phyloP scores from a whole-genome alignment of 345 rosid genomes.

The Melaleuca quinquenervia region DNA sequence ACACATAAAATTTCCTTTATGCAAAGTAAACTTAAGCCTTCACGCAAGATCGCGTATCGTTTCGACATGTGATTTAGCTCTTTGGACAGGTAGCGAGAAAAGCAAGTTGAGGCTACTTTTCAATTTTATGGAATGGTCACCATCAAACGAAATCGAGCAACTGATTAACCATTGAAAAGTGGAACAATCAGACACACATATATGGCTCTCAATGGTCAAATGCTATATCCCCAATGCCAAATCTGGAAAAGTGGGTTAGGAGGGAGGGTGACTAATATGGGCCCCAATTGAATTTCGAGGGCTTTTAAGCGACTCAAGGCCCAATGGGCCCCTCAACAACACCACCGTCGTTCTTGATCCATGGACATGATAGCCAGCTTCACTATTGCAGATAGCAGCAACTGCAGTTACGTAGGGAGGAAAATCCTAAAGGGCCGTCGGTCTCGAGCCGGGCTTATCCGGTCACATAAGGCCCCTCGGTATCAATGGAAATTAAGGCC shows the following conservation, averaged over 20 bases:
- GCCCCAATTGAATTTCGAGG: background rate
- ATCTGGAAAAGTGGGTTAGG: background rate
- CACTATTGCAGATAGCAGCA: background rate
- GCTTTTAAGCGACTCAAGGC: background rate
- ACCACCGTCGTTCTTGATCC: background rate
- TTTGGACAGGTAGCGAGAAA: background rate
- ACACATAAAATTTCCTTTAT: background rate
- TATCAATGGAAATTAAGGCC: background rate
- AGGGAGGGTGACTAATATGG: background rate
- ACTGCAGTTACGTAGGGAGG: background rate
- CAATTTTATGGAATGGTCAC: background rate
- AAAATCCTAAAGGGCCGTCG: background rate
- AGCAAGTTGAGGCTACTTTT: background rate
- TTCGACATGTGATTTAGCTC: background rate
- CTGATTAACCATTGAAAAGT: background rate
- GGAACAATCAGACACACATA: background rate
- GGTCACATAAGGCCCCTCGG: background rate
- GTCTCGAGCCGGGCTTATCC: background rate
- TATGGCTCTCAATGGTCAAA: background rate
- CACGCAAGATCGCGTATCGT: rapidly evolving
- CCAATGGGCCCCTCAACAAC: background rate
- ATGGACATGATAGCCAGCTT: background rate
- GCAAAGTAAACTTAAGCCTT: background rate
- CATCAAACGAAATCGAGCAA: background rate
- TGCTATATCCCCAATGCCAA: background rate